phyloP scores from a whole-genome alignment of 192 early-diverging fungal species.

The Anaeromyces robustus region DNA sequence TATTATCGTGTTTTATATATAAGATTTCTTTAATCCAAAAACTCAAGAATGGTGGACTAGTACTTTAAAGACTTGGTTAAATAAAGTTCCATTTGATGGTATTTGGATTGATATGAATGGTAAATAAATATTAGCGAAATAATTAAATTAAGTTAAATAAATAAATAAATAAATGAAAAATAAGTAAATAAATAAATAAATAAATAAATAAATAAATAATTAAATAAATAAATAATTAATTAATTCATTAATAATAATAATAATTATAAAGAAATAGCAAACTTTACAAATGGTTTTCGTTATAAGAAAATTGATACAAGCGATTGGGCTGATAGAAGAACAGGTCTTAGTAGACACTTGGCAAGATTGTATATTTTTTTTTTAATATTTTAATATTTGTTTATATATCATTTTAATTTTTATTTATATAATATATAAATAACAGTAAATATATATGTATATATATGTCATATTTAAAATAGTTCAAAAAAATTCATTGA shows the following conservation, averaged over 20 bases:
- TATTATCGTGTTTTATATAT: too few relatives aligned
- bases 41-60: constrained; percentile 25
- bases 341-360: not conserved
- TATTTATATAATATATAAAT: too few relatives aligned
- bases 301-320: not conserved
- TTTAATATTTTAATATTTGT: not conserved
- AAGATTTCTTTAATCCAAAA: constrained; percentile 39
- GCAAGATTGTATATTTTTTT: not conserved
- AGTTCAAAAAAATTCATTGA: not conserved
- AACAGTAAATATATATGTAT: too few relatives aligned
- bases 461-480: too few relatives aligned
- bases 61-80: constrained; percentile 11
- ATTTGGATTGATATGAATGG: constrained; percentile 66
- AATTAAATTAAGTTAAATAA: too few relatives aligned
- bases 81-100: constrained; percentile 21
- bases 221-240: too few relatives aligned
- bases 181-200: too few relatives aligned
- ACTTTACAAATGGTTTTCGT: not conserved
- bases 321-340: not conserved
- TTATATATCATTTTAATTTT: too few relatives aligned
- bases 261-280: not conserved
- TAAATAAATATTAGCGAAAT: constrained; percentile 37
- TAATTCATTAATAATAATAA: too few relatives aligned
- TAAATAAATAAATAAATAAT: too few relatives aligned
- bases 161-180: too few relatives aligned